Percentiles rank a stretch among this genome's conserved stretches.
Conservation (phyloP, 2,329 filamentous ascomycete species). For the Pyrenochaeta sp. region DNA sequence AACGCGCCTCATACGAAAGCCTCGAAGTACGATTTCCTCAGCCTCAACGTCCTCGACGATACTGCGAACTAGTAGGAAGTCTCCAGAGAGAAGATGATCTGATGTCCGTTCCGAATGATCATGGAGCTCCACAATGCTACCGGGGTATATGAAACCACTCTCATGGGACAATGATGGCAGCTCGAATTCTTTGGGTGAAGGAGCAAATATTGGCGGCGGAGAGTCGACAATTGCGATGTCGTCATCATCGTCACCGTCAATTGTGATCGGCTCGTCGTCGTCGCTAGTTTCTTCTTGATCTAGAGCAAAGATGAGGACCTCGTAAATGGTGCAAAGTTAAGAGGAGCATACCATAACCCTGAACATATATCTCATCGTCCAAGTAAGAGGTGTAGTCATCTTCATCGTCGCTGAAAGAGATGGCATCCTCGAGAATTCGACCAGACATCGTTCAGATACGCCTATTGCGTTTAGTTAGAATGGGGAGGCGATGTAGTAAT, state of each 20-base stretch:
- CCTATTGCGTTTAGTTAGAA: neutral
- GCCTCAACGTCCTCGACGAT: conserved; percentile 28
- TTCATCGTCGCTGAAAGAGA: conserved; percentile 5
- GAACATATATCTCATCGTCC: conserved; percentile 10
- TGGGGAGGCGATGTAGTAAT: neutral
- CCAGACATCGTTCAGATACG: conserved; percentile 1
- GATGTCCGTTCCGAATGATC: conserved; percentile 1
- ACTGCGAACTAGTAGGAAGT: conserved; percentile 29
- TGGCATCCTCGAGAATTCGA: conserved; percentile 1
- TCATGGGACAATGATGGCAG: neutral
- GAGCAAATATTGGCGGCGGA: neutral
- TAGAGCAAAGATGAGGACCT: neutral
- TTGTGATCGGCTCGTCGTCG: neutral
- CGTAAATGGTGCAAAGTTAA: neutral
- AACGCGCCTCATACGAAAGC: conserved; percentile 24
- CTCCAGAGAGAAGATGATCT: conserved; percentile 19
- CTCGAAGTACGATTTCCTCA: conserved; percentile 24
- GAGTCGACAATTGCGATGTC: neutral
- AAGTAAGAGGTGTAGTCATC: neutral
- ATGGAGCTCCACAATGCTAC: conserved; percentile 27
- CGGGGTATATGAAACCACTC: neutral
- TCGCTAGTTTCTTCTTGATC: neutral
- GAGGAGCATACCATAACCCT: conserved; percentile 5
- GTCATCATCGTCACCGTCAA: neutral
- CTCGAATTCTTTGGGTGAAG: neutral